phyloP scores from a whole-genome alignment of 2,329 filamentous ascomycete genomes.

The Fusarium scirpi region DNA sequence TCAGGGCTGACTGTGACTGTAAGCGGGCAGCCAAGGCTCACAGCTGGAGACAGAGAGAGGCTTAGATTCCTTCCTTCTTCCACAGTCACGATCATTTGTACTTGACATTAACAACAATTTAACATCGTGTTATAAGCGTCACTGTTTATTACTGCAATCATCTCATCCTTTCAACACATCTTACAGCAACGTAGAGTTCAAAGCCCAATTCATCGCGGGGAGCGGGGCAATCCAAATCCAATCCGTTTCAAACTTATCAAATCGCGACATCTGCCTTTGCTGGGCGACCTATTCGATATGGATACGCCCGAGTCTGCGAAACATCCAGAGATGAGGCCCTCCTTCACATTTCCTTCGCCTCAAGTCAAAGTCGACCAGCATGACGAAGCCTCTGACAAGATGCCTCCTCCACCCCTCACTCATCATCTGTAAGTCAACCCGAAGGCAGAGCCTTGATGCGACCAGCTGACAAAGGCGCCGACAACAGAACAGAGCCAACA shows the following conservation, averaged over 20 bases:
- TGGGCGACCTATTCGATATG: constrained; percentile 32
- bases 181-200: neutral
- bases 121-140: neutral
- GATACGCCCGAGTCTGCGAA: constrained; percentile 32
- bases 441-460: neutral
- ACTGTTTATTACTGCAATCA: neutral
- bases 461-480: constrained; percentile 13
- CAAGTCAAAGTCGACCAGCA: constrained; percentile 48
- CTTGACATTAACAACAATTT: neutral
- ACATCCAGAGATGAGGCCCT: constrained; percentile 34
- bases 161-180: neutral
- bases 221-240: constrained; percentile 38
- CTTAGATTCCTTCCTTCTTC: neutral
- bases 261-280: neutral
- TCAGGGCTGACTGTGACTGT: constrained; percentile 13
- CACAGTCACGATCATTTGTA: constrained; percentile 13
- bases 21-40: constrained; percentile 23
- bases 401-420: constrained; percentile 50
- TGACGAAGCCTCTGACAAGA: constrained; percentile 45
- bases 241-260: neutral
- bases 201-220: constrained; percentile 23
- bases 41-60: neutral
- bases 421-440: constrained; percentile 59
- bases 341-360: constrained; percentile 48
- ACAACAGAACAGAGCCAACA: constrained; percentile 58